A percentile compares a stretch with the other conserved stretches of the same genome.
These are phyloP conservation scores for Posidonia oceanica DNA, from an alignment of 116 monocot genomes.

Conservation along the genomic window DNA sequence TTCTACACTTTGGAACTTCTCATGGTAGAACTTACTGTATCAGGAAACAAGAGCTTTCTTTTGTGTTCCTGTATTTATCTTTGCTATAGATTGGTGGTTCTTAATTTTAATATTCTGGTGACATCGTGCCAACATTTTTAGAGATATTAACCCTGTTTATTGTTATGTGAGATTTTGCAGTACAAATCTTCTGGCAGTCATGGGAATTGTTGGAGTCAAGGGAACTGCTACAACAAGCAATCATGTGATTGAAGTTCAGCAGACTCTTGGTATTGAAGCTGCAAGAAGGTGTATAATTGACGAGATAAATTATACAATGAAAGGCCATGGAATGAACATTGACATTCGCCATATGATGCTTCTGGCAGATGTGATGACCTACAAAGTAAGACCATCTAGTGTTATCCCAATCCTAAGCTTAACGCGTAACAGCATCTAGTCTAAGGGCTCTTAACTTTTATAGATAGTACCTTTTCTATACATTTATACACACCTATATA, in stretches of 20 bases:
- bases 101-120: no score
- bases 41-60: no score
- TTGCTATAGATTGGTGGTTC: no score
- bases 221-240: conserved; percentile 64
- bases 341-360: conserved; percentile 97
- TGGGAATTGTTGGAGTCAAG: conserved; percentile 88
- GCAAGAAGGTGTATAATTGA: conserved; percentile 81
- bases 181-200: conserved; percentile 75
- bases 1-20: no score
- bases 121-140: no score
- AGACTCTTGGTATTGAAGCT: conserved; percentile 97
- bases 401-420: no score
- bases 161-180: conserved; percentile 21
- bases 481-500: no score
- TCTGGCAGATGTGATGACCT: conserved; percentile 94
- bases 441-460: neutral
- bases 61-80: no score
- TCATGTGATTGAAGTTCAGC: conserved; percentile 67
- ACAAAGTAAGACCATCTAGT: conserved; percentile 36
- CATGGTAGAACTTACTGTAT: no score
- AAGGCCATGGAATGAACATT: conserved; percentile 74
- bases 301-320: conserved; percentile 77
- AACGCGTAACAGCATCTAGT: neutral
- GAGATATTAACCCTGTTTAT: neutral
- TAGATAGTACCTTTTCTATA: no score